Percentiles rank a stretch among this genome's conserved stretches.
These are phyloP conservation scores for Aphanomyces astaci DNA, from an alignment of 352 stramenopile genomes.

Conservation along the genomic window DNA sequence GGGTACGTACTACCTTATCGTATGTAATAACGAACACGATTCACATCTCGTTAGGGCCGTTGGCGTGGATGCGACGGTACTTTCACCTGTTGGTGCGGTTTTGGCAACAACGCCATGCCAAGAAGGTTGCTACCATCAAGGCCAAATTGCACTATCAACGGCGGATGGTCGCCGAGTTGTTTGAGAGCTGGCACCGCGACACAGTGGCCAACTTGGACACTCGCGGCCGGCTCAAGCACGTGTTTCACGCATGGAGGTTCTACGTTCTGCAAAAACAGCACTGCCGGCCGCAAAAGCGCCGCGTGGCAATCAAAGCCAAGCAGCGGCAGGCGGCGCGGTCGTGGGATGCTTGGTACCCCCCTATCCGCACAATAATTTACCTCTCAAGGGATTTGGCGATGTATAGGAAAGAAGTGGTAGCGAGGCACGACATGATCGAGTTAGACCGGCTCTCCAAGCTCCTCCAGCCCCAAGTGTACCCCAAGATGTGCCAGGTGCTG, in stretches of 20 bases:
- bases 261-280: slow-evolving; percentile 1
- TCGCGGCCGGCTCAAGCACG: slow-evolving; percentile 10
- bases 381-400: background rate
- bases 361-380: background rate
- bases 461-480: slow-evolving; percentile 14
- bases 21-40: too few species aligned
- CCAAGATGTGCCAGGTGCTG: background rate
- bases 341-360: slow-evolving; percentile 12
- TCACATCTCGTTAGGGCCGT: slow-evolving; percentile 23
- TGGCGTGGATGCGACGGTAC: slow-evolving; percentile 39
- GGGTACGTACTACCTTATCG: slow-evolving; percentile 20
- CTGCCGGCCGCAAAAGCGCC: slow-evolving; percentile 16
- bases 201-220: slow-evolving; percentile 15
- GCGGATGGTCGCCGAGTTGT: background rate
- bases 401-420: slow-evolving; percentile 16
- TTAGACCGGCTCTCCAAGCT: slow-evolving; percentile 11
- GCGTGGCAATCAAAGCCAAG: background rate
- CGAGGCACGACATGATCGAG: background rate
- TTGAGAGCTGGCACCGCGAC: slow-evolving; percentile 2
- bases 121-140: background rate
- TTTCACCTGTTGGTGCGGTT: slow-evolving; percentile 32
- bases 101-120: background rate
- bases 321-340: background rate
- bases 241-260: slow-evolving; percentile 9
- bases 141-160: background rate